Conservation (phyloP, 106 monocot genomes). For the Chionographis japonica region DNA sequence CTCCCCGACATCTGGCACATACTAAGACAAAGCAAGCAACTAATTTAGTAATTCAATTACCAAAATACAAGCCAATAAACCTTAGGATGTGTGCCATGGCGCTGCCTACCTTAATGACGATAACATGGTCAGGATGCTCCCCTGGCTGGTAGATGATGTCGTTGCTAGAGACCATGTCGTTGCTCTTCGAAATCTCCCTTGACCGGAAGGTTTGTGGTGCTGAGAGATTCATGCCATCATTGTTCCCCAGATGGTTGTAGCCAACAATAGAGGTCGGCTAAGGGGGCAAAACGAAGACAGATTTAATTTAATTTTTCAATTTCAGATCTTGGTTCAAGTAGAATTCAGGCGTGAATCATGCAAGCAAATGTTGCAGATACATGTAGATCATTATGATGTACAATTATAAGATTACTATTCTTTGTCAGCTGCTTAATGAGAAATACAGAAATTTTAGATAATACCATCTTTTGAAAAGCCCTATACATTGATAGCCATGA, state of each 20-base stretch:
- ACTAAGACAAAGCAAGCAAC: constrained; percentile 28
- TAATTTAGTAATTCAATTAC: not conserved
- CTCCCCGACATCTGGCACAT: constrained; percentile 96
- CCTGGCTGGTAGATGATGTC: constrained; percentile 91
- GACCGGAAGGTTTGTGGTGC: constrained; percentile 94
- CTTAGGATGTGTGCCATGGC: not conserved
- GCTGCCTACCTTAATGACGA: constrained; percentile 78
- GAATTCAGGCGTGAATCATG: too few species aligned
- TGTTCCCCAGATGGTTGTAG: constrained; percentile 98
- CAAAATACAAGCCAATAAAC: not conserved
- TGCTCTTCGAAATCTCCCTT: constrained; percentile 98
- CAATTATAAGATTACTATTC: too few species aligned
- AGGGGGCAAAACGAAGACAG: not conserved
- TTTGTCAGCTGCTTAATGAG: too few species aligned
- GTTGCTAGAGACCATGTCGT: constrained; percentile 96
- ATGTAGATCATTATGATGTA: too few species aligned
- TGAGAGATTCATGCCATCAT: constrained; percentile 96
- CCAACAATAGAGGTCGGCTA: constrained; percentile 98
- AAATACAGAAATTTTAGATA: too few species aligned
- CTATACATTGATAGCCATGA: too few species aligned
- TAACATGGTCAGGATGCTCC: constrained; percentile 94
- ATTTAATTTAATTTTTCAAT: not conserved
- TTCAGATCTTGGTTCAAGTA: too few species aligned
- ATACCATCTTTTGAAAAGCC: too few species aligned
- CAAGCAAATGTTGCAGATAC: too few species aligned